Evolutionary conservation across 768 basidiomycete species (phyloP), one percentile per base, ranked within the genome.

Genomic region (Mycena floridula): DNA sequence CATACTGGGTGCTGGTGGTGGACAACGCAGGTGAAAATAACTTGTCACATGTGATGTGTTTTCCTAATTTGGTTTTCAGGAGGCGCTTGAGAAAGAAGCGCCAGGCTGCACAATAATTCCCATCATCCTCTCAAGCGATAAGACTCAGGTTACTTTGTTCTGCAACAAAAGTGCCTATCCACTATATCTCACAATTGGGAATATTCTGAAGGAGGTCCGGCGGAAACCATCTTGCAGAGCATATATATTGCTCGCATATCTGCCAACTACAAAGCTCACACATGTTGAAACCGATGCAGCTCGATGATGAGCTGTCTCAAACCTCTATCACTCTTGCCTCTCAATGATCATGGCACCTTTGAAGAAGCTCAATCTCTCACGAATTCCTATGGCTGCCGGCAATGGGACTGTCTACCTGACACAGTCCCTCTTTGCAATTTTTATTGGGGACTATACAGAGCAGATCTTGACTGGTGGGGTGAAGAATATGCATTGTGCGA

Each of bases 111-210:
- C 56, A 16, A 26, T 60, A 2, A 51, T 53, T 2, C 63, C 61
- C 0, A 24, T 67, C 3, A 64, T 67, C 8, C 32, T 67, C 5
- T 44, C 60, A 0, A 59, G 60, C 0, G 66, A 67, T 48, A 66
- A 66, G 40, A 67, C 60, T 1, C 26, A 49, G 25, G 52, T 68
- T 1, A 54, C 59, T 1, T 40, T 46, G 3, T 60, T 65, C 40
- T 25, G 50, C 1, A 56, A 65, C 44, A 60, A 65, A 47, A 35
- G 43, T 38, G 56, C 59, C 11, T 65, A 57, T 47, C 65, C 66
- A 3, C 55, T 67, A 2, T 67, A 67, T 45, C 32, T 66, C 0
- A 57, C 63, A 2, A 54, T 65, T 37, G 63, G 59, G 0, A 65
- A 67, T 37, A 50, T 67, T 6, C 25, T 42, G 1, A 63, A 62